These are phyloP conservation scores for Suhomyces anneliseae DNA, from an alignment of 1,139 yeast species.

Conservation along the genomic window DNA sequence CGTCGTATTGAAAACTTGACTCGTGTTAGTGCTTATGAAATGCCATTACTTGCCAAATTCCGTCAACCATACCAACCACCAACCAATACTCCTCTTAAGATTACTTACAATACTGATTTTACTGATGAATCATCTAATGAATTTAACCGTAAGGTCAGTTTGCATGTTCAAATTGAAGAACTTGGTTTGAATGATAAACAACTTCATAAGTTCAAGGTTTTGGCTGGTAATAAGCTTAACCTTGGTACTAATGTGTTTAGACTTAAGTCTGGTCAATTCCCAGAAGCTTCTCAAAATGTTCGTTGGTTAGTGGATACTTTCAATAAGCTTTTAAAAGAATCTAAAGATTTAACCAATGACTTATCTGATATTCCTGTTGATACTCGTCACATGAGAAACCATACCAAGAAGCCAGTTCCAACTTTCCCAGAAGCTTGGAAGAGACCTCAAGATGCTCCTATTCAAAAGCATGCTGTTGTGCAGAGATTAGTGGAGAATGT, in stretches of 20 bases:
- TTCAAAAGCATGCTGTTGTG: conserved; percentile 32
- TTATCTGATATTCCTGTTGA: conserved; percentile 83
- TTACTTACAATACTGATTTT: conserved; percentile 71
- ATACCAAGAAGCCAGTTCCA: conserved; percentile 38
- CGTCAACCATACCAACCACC: conserved; percentile 57
- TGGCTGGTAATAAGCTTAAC: conserved; percentile 80
- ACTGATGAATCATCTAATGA: conserved; percentile 66
- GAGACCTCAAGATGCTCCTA: conserved; percentile 69
- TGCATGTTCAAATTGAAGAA: conserved; percentile 54
- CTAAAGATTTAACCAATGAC: conserved; percentile 62
- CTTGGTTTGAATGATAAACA: conserved; percentile 54
- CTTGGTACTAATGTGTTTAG: conserved; percentile 56
- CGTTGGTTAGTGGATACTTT: conserved; percentile 67
- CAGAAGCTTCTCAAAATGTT: conserved; percentile 85
- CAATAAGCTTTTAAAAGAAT: conserved; percentile 57
- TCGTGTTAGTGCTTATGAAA: conserved; percentile 85
- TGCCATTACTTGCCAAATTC: conserved; percentile 78
- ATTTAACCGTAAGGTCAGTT: conserved; percentile 67
- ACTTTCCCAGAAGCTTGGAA: conserved; percentile 83
- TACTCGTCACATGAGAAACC: conserved; percentile 60
- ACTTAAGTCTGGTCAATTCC: conserved; percentile 62
- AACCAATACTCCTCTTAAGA: conserved; percentile 55
- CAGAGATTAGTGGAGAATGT: conserved; percentile 36
- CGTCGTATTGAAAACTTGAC: conserved; percentile 52
- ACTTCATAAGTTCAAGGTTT: conserved; percentile 71